These are phyloP conservation scores for Escallonia herrerae DNA, from an alignment of 129 eudicot genomes.

Conservation along the genomic window DNA sequence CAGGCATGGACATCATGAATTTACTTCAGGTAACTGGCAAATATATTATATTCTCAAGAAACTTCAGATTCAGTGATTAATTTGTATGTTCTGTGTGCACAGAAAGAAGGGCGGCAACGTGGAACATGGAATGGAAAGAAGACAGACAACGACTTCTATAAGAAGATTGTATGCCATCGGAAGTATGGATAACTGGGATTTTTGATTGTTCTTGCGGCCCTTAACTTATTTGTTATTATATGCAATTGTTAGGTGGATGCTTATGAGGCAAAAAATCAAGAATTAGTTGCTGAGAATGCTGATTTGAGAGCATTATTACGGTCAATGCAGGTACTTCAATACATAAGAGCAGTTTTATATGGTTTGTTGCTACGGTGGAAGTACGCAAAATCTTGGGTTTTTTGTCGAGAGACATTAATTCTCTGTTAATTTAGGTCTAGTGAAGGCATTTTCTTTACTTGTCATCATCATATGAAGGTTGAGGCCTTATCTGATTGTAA, in stretches of 20 bases:
- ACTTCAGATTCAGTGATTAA: constrained; percentile 3
- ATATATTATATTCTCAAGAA: constrained; percentile 10
- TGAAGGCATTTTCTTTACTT: too few relatives aligned
- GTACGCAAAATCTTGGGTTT: too few relatives aligned
- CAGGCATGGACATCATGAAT: constrained; percentile 99
- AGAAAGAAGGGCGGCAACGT: constrained; percentile 99
- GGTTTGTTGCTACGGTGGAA: not conserved
- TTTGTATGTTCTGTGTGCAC: constrained; percentile 8
- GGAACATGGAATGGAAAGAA: constrained; percentile 98
- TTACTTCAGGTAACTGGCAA: constrained; percentile 69
- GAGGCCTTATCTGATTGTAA: too few relatives aligned
- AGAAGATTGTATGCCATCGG: constrained; percentile 69
- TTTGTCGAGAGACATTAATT: too few relatives aligned
- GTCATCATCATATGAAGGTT: too few relatives aligned
- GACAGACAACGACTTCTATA: constrained; percentile 89
- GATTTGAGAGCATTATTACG: constrained; percentile 90
- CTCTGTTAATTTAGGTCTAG: too few relatives aligned
- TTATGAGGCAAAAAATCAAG: constrained; percentile 94
- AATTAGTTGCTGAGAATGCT: constrained; percentile 80
- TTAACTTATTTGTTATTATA: constrained; percentile 2
- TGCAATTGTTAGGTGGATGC: constrained; percentile 71
- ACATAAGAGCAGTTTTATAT: not conserved
- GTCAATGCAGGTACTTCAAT: constrained; percentile 70
- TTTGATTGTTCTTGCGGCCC: constrained; percentile 1
- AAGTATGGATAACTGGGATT: not conserved